Conservation (phyloP, 805 yeast species). For the Candida maesae region DNA sequence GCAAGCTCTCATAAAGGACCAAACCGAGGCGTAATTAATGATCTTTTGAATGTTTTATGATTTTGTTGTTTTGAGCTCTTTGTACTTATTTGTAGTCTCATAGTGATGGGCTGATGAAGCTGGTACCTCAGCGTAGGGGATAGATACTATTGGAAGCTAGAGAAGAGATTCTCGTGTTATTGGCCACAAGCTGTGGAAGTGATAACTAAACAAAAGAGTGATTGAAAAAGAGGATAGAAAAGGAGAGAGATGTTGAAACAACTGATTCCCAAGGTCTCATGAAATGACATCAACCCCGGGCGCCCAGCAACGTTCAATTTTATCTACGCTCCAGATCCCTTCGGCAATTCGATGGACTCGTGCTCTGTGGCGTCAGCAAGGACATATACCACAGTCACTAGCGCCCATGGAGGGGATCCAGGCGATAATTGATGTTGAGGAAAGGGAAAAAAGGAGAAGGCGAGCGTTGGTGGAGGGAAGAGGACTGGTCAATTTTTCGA, state of each 20-base stretch:
- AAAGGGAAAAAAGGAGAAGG: constrained; percentile 1
- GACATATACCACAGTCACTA: constrained; percentile 5
- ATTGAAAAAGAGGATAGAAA: no score
- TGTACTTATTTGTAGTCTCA: not conserved
- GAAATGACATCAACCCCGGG: constrained; percentile 20
- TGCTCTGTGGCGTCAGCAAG: not conserved
- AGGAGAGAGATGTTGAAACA: constrained; percentile 14
- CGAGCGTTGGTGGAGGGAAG: not conserved
- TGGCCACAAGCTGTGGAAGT: no score
- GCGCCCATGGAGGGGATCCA: constrained; percentile 7
- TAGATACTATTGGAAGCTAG: no score
- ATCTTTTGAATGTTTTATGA: not conserved
- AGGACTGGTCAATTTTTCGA: not conserved
- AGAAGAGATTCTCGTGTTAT: no score
- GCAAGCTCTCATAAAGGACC: constrained; percentile 10
- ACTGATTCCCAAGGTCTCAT: constrained; percentile 22
- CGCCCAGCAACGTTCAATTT: constrained; percentile 25
- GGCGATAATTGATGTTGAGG: constrained; percentile 16
- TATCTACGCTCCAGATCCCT: constrained; percentile 19
- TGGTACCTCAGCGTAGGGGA: no score
- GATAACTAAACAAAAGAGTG: no score
- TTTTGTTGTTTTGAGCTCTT: not conserved
- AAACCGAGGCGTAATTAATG: not conserved
- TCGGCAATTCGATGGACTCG: constrained; percentile 9
- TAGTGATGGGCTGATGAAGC: no score